Base-by-base conservation (phyloP, 768 basidiomycete species). In the Leccinum longicurvipes region DNA sequence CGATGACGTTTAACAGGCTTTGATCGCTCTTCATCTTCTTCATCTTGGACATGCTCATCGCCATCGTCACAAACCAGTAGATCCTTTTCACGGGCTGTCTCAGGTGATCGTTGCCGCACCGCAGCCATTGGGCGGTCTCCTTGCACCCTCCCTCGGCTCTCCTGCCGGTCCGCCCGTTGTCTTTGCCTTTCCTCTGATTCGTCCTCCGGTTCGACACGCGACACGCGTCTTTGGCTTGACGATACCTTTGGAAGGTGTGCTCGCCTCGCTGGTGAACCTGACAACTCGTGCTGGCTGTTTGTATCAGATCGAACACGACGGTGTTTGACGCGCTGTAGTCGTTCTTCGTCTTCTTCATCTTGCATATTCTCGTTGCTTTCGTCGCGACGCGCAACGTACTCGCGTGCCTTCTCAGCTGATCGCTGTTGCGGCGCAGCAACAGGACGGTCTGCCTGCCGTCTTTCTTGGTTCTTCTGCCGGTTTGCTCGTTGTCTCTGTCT, bases 1-100 rank as follows among this genome's bases (percentile, higher is more conserved):
- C 54, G 63, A 10, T 56, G 51, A 25, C 64, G 70, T 34, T 66
- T 68, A 39, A 21, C 49, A 8, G 39, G 57, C 10, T 48, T 54
- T 6, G 24, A 36, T 21, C 32, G 55, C 27, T 47, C 23, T 9
- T 47, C 51, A 1, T 57, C 53, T 6, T 51, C 53, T 1, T 58
- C 60, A 7, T 56, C 50, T 4, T 51, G 31, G 12, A 7, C 12
- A 9, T n/a, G 21, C 4, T 44, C 42, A 4, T 55, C 54, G 19
- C 53, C 61, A 5, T 60, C 50, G 4, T 61, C 64, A 6, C 36
- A n/a, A 19, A 39, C 36, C n/a, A 39, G 10, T 1, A 15, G 10
- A 39, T 39, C 36, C 36, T 39, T 19, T n/a, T 41, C 19, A n/a
- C 39, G 39, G 6, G 39, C 5, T 10, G 39, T 19, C 39, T 41